Base-by-base conservation (phyloP, 139 green algal genomes). In the Nannochloris sp. region DNA sequence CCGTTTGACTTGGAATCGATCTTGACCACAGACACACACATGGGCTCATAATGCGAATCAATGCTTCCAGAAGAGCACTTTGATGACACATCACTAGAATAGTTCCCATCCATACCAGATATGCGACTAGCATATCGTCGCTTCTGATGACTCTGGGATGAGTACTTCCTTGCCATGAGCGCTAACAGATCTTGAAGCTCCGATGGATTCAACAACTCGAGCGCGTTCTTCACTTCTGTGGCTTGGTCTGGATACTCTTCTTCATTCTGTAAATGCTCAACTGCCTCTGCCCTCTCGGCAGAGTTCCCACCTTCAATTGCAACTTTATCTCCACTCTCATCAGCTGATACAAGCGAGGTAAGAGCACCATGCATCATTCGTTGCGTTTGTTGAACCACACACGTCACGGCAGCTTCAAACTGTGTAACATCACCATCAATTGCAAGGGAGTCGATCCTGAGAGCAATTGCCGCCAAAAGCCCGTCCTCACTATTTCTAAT, bases 321-420 rank as follows among this genome's bases (percentile, higher is more conserved):
- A 10, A 23, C 46, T 28, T 23, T 53, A 10, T 23, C 17, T 2
- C 46, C 46, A 53, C 46, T 10, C 4, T 53, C 46, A 9, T 5
- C 46, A 23, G 16, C n/a, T 20, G 56, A 28, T 23, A 53, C 46
- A 53, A 53, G 40, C 14, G 58, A 31, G 6, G 58, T 44, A 4
- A 31, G 14, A 51, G 58, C 58, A 25, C 58, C 58, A 43, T 63
- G 62, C 28, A 62, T 55, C 28, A 67, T 57, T 57, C 23, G 29
- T 30, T 68, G 67, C 25, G 58, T 46, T 14, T 37, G 66, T n/a
- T 53, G 56, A 44, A 67, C 66, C n/a, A 72, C 16, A 8, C 28
- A 14, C 30, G 62, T 46, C 29, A 71, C 46, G 26, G 40, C 40
- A 5, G 37, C 37, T 51, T 71, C 53, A 71, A 71, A 71, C 33